phyloP scores from a whole-genome alignment of 176 grass and related monocot species.

The Hordeum marinum region DNA sequence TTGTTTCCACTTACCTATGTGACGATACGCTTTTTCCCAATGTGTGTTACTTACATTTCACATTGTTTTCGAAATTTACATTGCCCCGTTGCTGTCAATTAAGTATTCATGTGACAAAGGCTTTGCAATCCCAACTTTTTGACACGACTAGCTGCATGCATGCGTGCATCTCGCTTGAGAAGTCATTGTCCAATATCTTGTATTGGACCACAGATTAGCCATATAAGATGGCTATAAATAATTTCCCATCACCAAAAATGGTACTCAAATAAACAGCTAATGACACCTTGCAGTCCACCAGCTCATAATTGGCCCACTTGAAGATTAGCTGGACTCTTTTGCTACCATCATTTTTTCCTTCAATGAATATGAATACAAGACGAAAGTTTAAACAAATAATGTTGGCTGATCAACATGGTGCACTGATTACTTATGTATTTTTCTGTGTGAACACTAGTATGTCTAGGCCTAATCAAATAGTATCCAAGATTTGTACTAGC shows the following conservation, averaged over 20 bases:
- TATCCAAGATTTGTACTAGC: not conserved
- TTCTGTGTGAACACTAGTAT: not conserved
- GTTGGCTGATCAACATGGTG: not conserved
- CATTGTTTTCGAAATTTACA: not conserved
- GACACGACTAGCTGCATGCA: not conserved
- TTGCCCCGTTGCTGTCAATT: too few relatives aligned
- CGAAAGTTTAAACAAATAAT: constrained; percentile 8
- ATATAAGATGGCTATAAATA: constrained; percentile 26
- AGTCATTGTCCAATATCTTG: constrained; percentile 2
- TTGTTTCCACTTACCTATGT: not conserved
- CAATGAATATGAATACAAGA: not conserved
- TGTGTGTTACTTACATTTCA: not conserved
- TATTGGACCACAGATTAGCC: not conserved
- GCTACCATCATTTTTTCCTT: not conserved
- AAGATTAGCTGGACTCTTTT: constrained; percentile 38
- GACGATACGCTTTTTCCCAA: not conserved
- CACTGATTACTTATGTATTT: not conserved
- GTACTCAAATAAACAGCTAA: constrained; percentile 23
- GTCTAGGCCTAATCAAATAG: not conserved
- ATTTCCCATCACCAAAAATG: constrained; percentile 3
- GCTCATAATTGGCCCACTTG: constrained; percentile 26
- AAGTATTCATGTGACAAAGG: not conserved
- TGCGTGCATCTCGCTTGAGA: constrained; percentile 18
- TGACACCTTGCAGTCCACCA: not conserved
- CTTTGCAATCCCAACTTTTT: not conserved